phyloP scores from a whole-genome alignment of 345 rosid species.

The Linum trigynum region DNA sequence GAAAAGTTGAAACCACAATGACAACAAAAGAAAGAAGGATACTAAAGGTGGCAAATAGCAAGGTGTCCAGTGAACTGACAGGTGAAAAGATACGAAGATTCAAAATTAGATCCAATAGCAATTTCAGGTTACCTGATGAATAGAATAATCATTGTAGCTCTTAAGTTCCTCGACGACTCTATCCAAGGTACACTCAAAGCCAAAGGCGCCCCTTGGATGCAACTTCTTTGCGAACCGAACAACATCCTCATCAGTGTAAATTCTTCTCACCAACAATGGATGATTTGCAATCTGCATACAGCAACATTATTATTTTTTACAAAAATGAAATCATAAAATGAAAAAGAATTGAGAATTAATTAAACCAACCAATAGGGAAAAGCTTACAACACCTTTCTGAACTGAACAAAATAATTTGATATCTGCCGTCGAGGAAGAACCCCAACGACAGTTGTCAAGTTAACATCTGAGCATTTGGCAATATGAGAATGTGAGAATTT shows the following conservation, averaged over 20 bases:
- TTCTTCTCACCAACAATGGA: slow-evolving; percentile 82
- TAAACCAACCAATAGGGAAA: neutral
- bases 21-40: no score
- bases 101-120: neutral
- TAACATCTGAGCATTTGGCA: slow-evolving; percentile 41
- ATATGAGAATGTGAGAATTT: slow-evolving; percentile 61
- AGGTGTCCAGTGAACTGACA: neutral
- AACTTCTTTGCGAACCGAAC: slow-evolving; percentile 61
- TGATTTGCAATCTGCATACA: slow-evolving; percentile 79
- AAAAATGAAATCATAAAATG: neutral
- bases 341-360: neutral
- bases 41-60: no score
- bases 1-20: no score
- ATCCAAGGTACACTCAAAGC: slow-evolving; percentile 75
- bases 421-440: slow-evolving; percentile 78
- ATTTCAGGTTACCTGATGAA: slow-evolving; percentile 60
- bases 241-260: slow-evolving; percentile 69
- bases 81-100: neutral
- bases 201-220: slow-evolving; percentile 81
- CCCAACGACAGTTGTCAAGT: slow-evolving; percentile 35
- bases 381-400: slow-evolving; percentile 56
- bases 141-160: slow-evolving; percentile 73
- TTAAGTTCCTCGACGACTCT: slow-evolving; percentile 77
- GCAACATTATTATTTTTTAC: neutral
- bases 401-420: slow-evolving; percentile 87